A percentile compares a stretch with the other conserved stretches of the same genome.
phyloP scores from a whole-genome alignment of 768 basidiomycete species.

The Pulveroboletus frians region DNA sequence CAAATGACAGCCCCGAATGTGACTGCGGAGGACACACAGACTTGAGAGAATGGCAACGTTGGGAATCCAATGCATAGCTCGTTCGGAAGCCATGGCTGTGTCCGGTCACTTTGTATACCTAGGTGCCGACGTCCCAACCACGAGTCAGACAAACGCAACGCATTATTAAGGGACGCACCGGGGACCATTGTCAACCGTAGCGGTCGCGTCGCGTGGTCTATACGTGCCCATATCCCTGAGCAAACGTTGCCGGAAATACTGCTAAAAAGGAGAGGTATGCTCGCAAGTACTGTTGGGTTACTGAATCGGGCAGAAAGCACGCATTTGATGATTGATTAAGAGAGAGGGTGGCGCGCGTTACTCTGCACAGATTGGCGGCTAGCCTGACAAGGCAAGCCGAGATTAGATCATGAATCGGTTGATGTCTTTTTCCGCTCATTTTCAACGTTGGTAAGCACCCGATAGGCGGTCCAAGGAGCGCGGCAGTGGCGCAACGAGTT shows the following conservation, averaged over 20 bases:
- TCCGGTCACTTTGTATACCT: neutral
- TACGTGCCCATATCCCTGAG: neutral
- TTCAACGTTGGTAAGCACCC: neutral
- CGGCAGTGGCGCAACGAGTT: too few relatives aligned
- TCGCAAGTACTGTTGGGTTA: neutral
- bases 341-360: too few relatives aligned
- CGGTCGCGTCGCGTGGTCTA: neutral
- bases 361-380: neutral
- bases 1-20: neutral
- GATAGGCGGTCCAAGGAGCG: neutral
- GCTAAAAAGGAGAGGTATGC: neutral
- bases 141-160: neutral
- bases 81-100: neutral
- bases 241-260: neutral
- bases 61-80: neutral
- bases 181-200: neutral
- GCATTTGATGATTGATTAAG: neutral
- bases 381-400: neutral
- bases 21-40: neutral
- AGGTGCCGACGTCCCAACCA: neutral
- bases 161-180: neutral
- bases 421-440: neutral
- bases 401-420: constrained; percentile 4
- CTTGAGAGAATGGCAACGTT: neutral
- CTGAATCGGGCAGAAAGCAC: neutral